A percentile compares a stretch with the other conserved stretches of the same genome.
Conservation (phyloP, 805 yeast species). For the Nakazawaea ishiwadae region DNA sequence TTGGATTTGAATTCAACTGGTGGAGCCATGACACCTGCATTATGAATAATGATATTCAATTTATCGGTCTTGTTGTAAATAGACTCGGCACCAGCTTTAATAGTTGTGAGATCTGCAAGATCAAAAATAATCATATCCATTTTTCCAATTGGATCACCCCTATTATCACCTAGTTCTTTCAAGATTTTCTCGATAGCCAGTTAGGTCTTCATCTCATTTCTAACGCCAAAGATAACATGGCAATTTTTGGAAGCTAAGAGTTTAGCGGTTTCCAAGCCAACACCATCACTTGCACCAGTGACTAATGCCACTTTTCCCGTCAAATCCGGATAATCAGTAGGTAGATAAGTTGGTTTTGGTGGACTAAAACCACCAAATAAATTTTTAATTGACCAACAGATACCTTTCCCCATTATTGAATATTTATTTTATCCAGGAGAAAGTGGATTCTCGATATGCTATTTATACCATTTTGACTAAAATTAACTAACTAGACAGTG, state of each 20-base stretch:
- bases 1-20: constrained; percentile 31
- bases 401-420: no score
- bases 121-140: constrained; percentile 26
- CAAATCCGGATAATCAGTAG: constrained; percentile 29
- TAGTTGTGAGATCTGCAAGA: constrained; percentile 36
- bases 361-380: not conserved
- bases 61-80: constrained; percentile 20
- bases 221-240: constrained; percentile 24
- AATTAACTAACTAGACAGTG: no score
- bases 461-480: no score
- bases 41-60: constrained; percentile 34
- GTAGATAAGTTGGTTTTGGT: constrained; percentile 21
- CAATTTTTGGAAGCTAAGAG: constrained; percentile 27
- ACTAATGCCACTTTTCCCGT: constrained; percentile 25
- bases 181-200: constrained; percentile 29
- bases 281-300: constrained; percentile 30
- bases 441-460: no score
- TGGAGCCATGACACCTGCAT: constrained; percentile 41
- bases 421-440: no score
- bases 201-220: not conserved
- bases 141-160: constrained; percentile 15
- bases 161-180: constrained; percentile 10
- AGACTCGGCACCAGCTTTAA: constrained; percentile 31
- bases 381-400: no score
- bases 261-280: constrained; percentile 29